Base-by-base conservation (phyloP, 257 asterid species). In the Ophiorrhiza pumila region DNA sequence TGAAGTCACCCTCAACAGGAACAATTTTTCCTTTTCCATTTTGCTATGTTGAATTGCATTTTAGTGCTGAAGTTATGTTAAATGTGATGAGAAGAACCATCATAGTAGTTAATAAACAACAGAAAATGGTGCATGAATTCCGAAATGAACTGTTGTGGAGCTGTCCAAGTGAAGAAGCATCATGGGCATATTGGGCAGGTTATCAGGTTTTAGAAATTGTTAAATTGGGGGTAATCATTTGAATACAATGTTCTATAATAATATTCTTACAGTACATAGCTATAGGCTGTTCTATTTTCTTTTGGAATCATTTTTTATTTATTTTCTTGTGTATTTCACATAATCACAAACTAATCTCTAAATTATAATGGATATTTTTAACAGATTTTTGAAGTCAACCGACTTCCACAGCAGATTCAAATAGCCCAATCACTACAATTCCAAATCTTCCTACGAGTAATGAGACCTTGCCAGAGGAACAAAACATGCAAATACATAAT, bases 11-110 rank as follows among this genome's bases (percentile, higher is more conserved):
- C 53, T 69, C 72, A 27, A 27, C 18, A 32, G 35, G 63, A 61
- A 72, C 27, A 13, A 1, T 18, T 42, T 59, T 25, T 62, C 7
- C 14, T 47, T 29, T 10, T 31, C 43, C 12, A 18, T 45, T 39
- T 59, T 25, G 45, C 52, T 57, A 27, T 27, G 37, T 13, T 41
- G 20, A 9, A 23, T 4, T 60, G 7, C 32, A 25, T 34, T 4
- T n/a, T 22, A 22, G 77, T 20, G 32, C 32, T 71, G 37, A 67
- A 35, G 20, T 72, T 57, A 43, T 22, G 47, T 41, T n/a, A 71
- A 39, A 50, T 34, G 18, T 12, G 75, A 68, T 62, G 35, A 25
- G 45, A 5, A 27, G 69, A 73, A 61, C 37, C 56, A 37, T 43
- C 32, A 29, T 34, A 34, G 23, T 5, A 1, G 18, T 27, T 29